Evolutionary conservation across 2,329 filamentous ascomycete species (phyloP), one percentile per base, ranked within the genome.

Genomic region (Pestalotiopsis sp.): DNA sequence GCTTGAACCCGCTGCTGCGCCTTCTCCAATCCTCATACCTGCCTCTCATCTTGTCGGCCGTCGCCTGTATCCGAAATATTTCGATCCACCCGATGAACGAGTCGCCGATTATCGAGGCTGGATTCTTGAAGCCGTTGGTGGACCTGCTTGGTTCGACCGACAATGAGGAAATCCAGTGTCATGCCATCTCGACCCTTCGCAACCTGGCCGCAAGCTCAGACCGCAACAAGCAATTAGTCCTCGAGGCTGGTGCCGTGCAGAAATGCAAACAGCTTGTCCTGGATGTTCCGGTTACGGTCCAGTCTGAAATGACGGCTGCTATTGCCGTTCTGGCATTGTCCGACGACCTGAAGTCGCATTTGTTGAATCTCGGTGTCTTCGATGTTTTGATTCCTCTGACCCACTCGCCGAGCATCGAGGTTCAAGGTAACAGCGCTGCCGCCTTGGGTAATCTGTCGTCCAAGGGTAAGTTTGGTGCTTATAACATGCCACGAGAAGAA

Each of bases 221-320:
- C 79, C 91, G 94, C 71, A 99, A 99, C 87, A 99, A 99, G 83
- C 93, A 97, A 69, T 87, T 99, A n/a, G 96, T 99, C 1, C 84
- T 99, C 63, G 94, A 98, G 81, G 96, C 96, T 41, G 96, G 96
- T 27, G 96, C 96, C 2, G 96, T 99, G 52, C 94, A 98, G 79
- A 98, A 98, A 80, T 99, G 96, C 90, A 98, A 98, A 82, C 94
- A 98, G 78, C 87, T 99, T 65, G 95, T 99, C 27, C 85, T 99
- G 20, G 92, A 97, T 67, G 96, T 98, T 2, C 94, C 96, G 0
- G 87, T 98, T 63, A 95, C 93, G 52, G 96, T 99, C 2, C 96
- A 99, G 79, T 98, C 95, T 2, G 96, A 99, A 81, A 99, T 99
- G 96, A 99, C 96, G 4, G 96, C 96, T n/a, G 96, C 96, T 1